phyloP scores from a whole-genome alignment of 345 rosid genomes.

The Corymbia maculata region DNA sequence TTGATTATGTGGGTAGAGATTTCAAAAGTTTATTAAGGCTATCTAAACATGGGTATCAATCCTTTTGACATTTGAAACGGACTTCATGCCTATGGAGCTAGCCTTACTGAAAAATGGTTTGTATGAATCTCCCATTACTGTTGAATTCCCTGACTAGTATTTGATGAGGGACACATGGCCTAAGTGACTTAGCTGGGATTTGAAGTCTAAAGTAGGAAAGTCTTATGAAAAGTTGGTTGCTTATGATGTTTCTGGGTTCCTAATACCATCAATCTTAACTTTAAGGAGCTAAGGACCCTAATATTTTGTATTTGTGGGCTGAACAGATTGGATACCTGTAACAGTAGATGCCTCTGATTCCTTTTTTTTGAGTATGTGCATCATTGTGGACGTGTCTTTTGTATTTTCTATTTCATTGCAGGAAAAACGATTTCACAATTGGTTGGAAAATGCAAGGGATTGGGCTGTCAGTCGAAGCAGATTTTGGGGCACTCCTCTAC shows the following conservation, averaged over 20 bases:
- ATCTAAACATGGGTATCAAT: background rate
- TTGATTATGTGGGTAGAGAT: background rate
- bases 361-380: background rate
- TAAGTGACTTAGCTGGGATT: background rate
- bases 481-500: conserved; percentile 99
- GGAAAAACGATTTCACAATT: conserved; percentile 98
- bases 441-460: conserved; percentile 99
- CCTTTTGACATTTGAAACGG: background rate
- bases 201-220: background rate
- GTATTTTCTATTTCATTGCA: conserved; percentile 10
- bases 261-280: background rate
- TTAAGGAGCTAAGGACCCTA: background rate
- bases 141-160: background rate
- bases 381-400: background rate
- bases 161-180: background rate
- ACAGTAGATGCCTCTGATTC: background rate
- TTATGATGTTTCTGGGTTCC: background rate
- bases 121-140: background rate
- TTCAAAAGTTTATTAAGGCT: background rate
- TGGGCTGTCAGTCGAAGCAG: conserved; percentile 99
- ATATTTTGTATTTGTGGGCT: background rate
- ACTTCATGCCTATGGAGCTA: background rate
- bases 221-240: background rate
- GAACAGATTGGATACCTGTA: background rate
- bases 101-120: background rate